Conservation (phyloP, 2,329 filamentous ascomycete species). For the Penicillium occitanis region DNA sequence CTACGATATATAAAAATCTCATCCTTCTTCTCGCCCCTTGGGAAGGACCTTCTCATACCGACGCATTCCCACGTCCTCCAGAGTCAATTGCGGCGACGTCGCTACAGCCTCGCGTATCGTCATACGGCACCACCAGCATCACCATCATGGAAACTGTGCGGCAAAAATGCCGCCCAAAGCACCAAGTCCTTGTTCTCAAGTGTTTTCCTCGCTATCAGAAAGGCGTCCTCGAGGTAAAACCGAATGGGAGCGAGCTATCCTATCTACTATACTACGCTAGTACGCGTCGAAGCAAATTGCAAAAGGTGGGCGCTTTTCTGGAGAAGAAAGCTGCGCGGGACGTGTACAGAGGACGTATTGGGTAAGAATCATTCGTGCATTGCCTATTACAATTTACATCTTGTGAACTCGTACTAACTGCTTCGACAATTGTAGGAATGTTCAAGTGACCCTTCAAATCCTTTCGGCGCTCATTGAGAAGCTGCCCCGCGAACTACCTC, state of each 20-base stretch:
- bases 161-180: constrained; percentile 77
- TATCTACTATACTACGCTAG: constrained; percentile 97
- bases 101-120: neutral
- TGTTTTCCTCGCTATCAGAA: constrained; percentile 94
- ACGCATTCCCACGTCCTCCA: neutral
- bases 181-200: constrained; percentile 93
- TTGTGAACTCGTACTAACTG: neutral
- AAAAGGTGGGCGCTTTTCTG: constrained; percentile 91
- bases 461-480: constrained; percentile 90
- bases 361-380: constrained; percentile 55
- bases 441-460: constrained; percentile 93
- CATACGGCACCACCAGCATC: neutral
- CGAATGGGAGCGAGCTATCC: constrained; percentile 93
- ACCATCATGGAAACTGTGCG: constrained; percentile 56
- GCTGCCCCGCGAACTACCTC: constrained; percentile 80
- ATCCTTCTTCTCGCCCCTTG: neutral
- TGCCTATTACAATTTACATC: neutral
- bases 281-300: constrained; percentile 89
- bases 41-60: neutral
- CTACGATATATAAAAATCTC: neutral
- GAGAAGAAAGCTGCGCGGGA: constrained; percentile 92
- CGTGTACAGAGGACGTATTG: constrained; percentile 83
- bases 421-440: constrained; percentile 61
- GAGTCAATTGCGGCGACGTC: constrained; percentile 6
- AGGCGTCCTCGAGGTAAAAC: constrained; percentile 86